These are phyloP conservation scores for Yamadazyma phyllophila DNA, from an alignment of 805 yeast genomes.

Conservation along the genomic window DNA sequence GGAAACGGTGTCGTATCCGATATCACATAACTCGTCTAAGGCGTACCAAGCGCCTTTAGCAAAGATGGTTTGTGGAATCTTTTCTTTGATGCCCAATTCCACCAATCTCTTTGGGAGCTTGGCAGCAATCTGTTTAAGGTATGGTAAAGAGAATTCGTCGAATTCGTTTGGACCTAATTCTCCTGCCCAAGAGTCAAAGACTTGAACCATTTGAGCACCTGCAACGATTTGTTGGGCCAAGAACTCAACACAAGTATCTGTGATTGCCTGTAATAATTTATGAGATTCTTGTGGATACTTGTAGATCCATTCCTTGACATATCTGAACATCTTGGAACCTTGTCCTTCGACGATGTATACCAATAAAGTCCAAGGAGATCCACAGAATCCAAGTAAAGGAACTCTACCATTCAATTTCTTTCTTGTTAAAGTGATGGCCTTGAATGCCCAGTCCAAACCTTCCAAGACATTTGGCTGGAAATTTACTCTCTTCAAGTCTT, in stretches of 20 bases:
- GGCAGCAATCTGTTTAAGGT: conserved; percentile 69
- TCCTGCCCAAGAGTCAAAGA: conserved; percentile 98
- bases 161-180: conserved; percentile 91
- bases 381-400: conserved; percentile 92
- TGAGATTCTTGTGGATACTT: conserved; percentile 72
- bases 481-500: conserved; percentile 59
- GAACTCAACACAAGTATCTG: conserved; percentile 89
- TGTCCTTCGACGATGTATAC: conserved; percentile 99
- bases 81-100: conserved; percentile 68
- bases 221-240: conserved; percentile 93
- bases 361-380: conserved; percentile 97
- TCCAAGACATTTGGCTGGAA: conserved; percentile 68
- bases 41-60: conserved; percentile 99
- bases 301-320: conserved; percentile 90
- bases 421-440: conserved; percentile 90
- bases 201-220: conserved; percentile 97
- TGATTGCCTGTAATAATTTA: conserved; percentile 66
- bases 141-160: conserved; percentile 84
- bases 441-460: conserved; percentile 91
- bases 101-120: conserved; percentile 65
- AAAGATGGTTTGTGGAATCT: conserved; percentile 83
- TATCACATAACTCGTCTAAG: conserved; percentile 72
- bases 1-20: conserved; percentile 85
- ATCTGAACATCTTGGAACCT: conserved; percentile 87
- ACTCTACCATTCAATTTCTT: conserved; percentile 83